Evolutionary conservation across 495 filamentous ascomycete species (phyloP).

Genomic region (Physcia stellaris): DNA sequence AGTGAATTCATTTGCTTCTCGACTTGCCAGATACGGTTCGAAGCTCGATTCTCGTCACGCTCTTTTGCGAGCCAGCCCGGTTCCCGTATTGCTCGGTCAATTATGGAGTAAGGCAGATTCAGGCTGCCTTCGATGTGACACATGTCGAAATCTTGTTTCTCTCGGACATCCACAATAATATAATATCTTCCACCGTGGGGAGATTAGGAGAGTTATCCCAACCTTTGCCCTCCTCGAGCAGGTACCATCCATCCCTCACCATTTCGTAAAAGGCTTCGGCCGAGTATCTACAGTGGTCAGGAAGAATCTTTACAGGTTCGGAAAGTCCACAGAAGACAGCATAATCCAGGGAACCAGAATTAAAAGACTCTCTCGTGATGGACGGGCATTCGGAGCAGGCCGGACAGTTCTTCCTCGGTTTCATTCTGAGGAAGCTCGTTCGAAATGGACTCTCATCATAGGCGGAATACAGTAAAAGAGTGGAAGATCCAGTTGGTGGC

Average conservation of each 20-base stretch:
- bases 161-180: constrained; percentile 66
- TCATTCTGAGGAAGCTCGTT: constrained; percentile 52
- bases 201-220: too few relatives aligned
- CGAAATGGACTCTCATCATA: constrained; percentile 56
- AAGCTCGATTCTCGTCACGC: neutral
- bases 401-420: constrained; percentile 54
- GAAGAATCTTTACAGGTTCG: constrained; percentile 33
- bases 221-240: too few relatives aligned
- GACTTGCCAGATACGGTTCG: neutral
- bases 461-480: constrained; percentile 62
- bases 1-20: constrained; percentile 11
- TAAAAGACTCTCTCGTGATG: constrained; percentile 48
- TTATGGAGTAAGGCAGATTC: constrained; percentile 59
- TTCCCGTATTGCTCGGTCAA: constrained; percentile 21
- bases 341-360: constrained; percentile 57
- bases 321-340: constrained; percentile 60
- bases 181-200: constrained; percentile 27
- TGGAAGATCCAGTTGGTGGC: constrained; percentile 12
- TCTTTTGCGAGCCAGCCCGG: neutral
- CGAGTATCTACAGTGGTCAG: constrained; percentile 50
- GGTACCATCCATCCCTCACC: constrained; percentile 5
- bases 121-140: constrained; percentile 58
- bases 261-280: constrained; percentile 32
- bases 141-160: constrained; percentile 73
- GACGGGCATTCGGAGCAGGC: constrained; percentile 53